phyloP scores from a whole-genome alignment of 2,329 filamentous ascomycete genomes.

The Gyromitra esculenta region DNA sequence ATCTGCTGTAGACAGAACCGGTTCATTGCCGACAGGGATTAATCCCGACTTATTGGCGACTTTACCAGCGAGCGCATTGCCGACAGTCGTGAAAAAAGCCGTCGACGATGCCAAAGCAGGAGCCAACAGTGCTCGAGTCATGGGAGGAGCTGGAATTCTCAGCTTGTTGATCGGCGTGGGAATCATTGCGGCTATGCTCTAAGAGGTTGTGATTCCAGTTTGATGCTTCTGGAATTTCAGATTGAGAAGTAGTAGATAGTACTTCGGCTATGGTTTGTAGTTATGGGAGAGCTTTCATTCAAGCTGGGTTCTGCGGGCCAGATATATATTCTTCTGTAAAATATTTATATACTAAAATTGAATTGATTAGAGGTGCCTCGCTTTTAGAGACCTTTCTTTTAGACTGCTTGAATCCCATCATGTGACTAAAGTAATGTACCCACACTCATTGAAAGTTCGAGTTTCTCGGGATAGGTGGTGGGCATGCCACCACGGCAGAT shows the following conservation, averaged over 20 bases:
- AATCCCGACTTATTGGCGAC: background rate
- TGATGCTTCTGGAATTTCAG: background rate
- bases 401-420: too few relatives aligned
- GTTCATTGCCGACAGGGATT: constrained; percentile 25
- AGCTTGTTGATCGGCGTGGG: constrained; percentile 4
- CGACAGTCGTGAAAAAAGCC: background rate
- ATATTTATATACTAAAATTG: too few relatives aligned
- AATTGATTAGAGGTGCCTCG: too few relatives aligned
- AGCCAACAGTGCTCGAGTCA: background rate
- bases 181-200: background rate
- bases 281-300: too few relatives aligned
- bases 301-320: too few relatives aligned
- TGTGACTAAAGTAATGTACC: too few relatives aligned
- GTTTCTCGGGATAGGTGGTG: too few relatives aligned
- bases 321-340: too few relatives aligned
- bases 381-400: too few relatives aligned
- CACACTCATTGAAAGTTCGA: too few relatives aligned
- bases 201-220: background rate
- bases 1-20: constrained; percentile 16
- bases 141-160: background rate
- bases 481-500: too few relatives aligned
- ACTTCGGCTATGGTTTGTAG: too few relatives aligned
- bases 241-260: background rate
- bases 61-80: background rate
- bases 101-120: background rate